Percentiles rank a stretch among this genome's conserved stretches.
phyloP scores from a whole-genome alignment of 1,284 basidiomycete species.

The Pyrrhoderma noxium region DNA sequence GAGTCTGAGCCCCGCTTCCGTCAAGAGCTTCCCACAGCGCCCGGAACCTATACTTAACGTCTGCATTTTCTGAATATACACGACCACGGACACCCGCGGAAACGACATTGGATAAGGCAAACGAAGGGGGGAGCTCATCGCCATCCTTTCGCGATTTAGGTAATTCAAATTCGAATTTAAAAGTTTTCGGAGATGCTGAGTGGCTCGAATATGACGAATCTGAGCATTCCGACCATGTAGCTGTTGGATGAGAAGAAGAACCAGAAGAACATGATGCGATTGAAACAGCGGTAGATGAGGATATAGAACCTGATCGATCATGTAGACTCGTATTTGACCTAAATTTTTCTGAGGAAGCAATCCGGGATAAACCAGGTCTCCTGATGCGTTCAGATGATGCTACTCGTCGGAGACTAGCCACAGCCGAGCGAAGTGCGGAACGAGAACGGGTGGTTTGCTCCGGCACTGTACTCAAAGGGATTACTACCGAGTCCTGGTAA shows the following conservation, averaged over 20 bases:
- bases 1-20: conserved; percentile 33
- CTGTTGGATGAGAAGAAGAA: conserved; percentile 1
- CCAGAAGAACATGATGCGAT: conserved; percentile 1
- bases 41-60: conserved; percentile 47
- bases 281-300: conserved; percentile 33
- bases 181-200: conserved; percentile 30
- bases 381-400: conserved; percentile 3
- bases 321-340: background rate
- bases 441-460: conserved; percentile 24
- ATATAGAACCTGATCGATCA: background rate
- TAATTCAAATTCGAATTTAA: conserved; percentile 52
- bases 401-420: conserved; percentile 6
- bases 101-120: conserved; percentile 30
- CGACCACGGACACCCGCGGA: conserved; percentile 26
- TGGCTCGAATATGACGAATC: conserved; percentile 12
- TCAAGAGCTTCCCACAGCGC: conserved; percentile 54
- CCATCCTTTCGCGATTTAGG: conserved; percentile 41
- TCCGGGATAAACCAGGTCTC: background rate
- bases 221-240: conserved; percentile 3
- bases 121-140: conserved; percentile 57
- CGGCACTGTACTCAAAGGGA: conserved; percentile 36
- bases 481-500: conserved; percentile 41
- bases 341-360: conserved; percentile 1
- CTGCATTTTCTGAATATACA: conserved; percentile 35
- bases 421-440: conserved; percentile 1